Conservation (phyloP, 2,329 filamentous ascomycete genomes). For the Neobulgaria alba region DNA sequence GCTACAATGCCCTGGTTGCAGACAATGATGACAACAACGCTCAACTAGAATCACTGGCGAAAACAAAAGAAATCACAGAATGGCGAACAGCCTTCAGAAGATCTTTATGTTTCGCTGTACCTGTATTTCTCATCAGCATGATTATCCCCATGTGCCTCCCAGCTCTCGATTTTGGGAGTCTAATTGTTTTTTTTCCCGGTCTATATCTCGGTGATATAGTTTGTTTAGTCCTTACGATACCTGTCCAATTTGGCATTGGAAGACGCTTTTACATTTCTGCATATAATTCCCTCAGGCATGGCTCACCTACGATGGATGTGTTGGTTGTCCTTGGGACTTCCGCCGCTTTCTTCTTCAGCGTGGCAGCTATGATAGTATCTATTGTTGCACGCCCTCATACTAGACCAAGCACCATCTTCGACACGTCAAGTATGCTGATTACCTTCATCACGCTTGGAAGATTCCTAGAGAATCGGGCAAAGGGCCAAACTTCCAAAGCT, state of each 20-base stretch:
- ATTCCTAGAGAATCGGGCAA: conserved; percentile 88
- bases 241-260: conserved; percentile 93
- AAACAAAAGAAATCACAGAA: conserved; percentile 91
- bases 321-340: conserved; percentile 90
- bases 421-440: conserved; percentile 97
- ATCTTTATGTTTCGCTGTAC: conserved; percentile 74
- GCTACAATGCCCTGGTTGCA: conserved; percentile 81
- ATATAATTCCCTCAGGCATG: conserved; percentile 87
- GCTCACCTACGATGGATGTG: conserved; percentile 94
- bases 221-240: conserved; percentile 76
- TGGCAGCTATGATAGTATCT: conserved; percentile 78
- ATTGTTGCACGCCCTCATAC: conserved; percentile 66
- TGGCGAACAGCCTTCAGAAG: conserved; percentile 77
- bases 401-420: conserved; percentile 82
- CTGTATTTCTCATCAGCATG: conserved; percentile 91
- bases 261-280: conserved; percentile 88
- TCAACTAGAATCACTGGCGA: conserved; percentile 89
- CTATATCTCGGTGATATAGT: conserved; percentile 83
- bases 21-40: conserved; percentile 95
- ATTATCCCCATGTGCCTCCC: conserved; percentile 79
- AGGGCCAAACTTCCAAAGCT: conserved; percentile 92
- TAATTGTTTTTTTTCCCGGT: conserved; percentile 58
- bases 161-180: conserved; percentile 64
- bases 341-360: conserved; percentile 91
- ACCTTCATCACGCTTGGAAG: conserved; percentile 89